Evolutionary conservation across 805 yeast genomes (phyloP).

Genomic region (Lipomyces chichibuensis): DNA sequence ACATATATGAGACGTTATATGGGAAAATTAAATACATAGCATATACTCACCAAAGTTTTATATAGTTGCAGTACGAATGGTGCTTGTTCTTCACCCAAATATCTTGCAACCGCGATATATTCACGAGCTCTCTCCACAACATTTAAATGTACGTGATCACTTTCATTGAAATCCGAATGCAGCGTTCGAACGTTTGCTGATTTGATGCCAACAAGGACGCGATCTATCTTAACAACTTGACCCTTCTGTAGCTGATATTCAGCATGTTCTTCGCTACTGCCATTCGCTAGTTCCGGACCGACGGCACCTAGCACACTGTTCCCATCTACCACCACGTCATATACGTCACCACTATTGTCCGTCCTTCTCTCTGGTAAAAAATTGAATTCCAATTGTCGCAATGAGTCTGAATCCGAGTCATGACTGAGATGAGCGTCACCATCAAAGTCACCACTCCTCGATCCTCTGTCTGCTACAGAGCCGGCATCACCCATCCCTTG

Average conservation of each 20-base stretch:
- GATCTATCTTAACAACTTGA: conserved; percentile 65
- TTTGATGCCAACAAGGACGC: conserved; percentile 68
- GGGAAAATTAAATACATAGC: not conserved
- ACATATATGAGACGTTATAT: not conserved
- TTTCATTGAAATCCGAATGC: conserved; percentile 51
- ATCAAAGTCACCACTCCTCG: conserved; percentile 4
- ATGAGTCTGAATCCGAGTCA: conserved; percentile 20
- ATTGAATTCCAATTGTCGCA: conserved; percentile 21
- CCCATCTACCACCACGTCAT: conserved; percentile 21
- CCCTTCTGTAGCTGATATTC: conserved; percentile 48
- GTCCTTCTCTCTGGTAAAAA: conserved; percentile 15
- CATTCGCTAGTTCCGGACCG: conserved; percentile 19
- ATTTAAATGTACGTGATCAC: conserved; percentile 56
- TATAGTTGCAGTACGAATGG: conserved; percentile 71
- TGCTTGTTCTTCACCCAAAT: conserved; percentile 54
- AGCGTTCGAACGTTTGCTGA: conserved; percentile 42
- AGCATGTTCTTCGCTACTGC: conserved; percentile 1
- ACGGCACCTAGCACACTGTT: conserved; percentile 23
- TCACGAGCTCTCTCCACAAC: conserved; percentile 79
- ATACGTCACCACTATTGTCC: conserved; percentile 3
- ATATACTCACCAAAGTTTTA: conserved; percentile 42
- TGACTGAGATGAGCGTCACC: conserved; percentile 18
- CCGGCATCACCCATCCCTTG: not conserved
- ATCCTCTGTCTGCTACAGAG: not conserved
- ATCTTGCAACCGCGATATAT: conserved; percentile 69